Conservation (phyloP, 2,329 filamentous ascomycete species). For the Beauveria pseudobassiana region DNA sequence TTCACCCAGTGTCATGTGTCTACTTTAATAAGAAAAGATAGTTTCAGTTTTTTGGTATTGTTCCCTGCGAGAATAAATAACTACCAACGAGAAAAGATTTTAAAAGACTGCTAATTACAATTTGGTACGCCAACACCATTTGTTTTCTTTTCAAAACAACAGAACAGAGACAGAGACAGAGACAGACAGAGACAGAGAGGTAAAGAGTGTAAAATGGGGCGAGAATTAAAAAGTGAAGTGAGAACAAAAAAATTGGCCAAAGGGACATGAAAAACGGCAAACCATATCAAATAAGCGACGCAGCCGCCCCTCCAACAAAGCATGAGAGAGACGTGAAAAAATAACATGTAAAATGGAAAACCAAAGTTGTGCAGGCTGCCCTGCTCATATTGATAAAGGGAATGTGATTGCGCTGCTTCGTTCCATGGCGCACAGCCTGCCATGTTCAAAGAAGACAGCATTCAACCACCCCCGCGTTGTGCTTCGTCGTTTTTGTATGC, state of each 20-base stretch:
- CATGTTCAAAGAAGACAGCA: background rate
- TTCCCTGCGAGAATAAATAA: constrained; percentile 7
- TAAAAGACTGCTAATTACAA: constrained; percentile 5
- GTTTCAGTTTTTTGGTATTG: background rate
- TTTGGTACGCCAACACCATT: constrained; percentile 8
- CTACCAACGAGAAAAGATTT: constrained; percentile 10
- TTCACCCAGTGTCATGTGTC: background rate
- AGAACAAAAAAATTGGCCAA: constrained; percentile 1
- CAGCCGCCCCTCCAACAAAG: background rate
- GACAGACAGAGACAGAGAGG: constrained; percentile 1
- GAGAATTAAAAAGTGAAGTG: constrained; percentile 1
- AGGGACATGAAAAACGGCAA: background rate
- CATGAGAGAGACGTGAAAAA: background rate
- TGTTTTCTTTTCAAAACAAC: background rate
- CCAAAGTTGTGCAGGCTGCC: background rate
- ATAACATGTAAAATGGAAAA: background rate
- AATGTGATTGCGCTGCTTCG: background rate
- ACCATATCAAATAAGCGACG: background rate
- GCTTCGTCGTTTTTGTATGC: background rate
- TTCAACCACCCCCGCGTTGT: background rate
- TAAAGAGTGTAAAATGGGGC: background rate
- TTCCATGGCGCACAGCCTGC: background rate
- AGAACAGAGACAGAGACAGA: background rate
- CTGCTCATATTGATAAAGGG: background rate
- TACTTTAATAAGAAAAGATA: background rate